Conservation (phyloP, 768 basidiomycete species). For the Hericium coralloides region DNA sequence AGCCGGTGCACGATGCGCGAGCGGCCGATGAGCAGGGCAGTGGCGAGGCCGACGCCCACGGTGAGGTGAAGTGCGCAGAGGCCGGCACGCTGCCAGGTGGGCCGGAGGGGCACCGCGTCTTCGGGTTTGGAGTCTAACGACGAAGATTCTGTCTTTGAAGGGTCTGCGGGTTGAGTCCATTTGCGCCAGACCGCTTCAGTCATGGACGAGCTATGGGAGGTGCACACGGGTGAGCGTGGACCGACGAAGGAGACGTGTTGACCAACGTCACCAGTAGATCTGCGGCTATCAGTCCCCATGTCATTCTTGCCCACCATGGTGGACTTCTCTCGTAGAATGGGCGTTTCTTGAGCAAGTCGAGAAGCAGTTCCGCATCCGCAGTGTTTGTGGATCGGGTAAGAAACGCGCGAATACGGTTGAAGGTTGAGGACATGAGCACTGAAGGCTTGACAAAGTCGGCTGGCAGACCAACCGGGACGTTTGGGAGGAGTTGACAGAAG, state of each 20-base stretch:
- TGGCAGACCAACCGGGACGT: too few species aligned
- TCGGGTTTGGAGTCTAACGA: too few species aligned
- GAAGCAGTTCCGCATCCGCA: neutral
- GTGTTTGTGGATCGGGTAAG: neutral
- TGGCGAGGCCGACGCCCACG: too few species aligned
- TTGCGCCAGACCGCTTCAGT: constrained; percentile 14
- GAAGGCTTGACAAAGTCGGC: too few species aligned
- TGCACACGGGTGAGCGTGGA: neutral
- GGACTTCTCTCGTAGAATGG: constrained; percentile 9
- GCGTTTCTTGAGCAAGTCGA: neutral
- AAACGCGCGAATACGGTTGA: neutral
- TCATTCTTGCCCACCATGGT: constrained; percentile 13
- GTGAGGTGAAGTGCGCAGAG: too few species aligned
- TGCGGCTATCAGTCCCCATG: constrained; percentile 12
- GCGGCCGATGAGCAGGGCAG: constrained; percentile 9
- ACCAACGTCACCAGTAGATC: constrained; percentile 11
- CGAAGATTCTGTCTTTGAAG: too few species aligned
- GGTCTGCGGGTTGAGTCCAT: too few species aligned
- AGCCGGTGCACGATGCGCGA: constrained; percentile 13
- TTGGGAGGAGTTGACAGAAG: too few species aligned
- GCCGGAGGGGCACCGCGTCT: too few species aligned
- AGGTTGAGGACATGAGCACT: neutral
- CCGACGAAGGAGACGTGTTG: neutral
- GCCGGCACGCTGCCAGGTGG: too few species aligned
- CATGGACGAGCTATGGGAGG: constrained; percentile 1